phyloP scores from a whole-genome alignment of 2,329 filamentous ascomycete species.

The Ascochyta rabiei region DNA sequence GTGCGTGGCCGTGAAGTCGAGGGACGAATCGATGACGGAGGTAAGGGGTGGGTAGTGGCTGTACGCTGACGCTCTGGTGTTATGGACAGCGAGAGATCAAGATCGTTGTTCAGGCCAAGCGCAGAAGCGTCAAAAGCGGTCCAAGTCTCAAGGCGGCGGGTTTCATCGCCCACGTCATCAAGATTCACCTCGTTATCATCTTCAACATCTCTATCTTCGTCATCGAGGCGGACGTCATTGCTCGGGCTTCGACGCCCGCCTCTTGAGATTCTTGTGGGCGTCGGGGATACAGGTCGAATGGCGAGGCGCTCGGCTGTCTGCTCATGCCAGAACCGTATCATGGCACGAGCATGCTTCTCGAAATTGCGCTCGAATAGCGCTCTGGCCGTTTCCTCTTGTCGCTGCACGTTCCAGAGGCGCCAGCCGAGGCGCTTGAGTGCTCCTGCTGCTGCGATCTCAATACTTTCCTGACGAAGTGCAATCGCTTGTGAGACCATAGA shows the following conservation, averaged over 20 bases:
- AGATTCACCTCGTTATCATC: constrained; percentile 6
- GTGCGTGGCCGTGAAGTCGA: not conserved
- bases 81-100: constrained; percentile 38
- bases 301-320: constrained; percentile 46
- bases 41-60: constrained; percentile 1
- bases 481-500: constrained; percentile 52
- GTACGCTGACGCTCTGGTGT: constrained; percentile 30
- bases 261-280: constrained; percentile 17
- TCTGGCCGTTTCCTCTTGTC: constrained; percentile 58
- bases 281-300: constrained; percentile 32
- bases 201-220: not conserved
- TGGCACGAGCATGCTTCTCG: constrained; percentile 60
- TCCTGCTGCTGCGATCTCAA: constrained; percentile 54
- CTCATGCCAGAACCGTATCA: constrained; percentile 62
- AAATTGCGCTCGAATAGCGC: constrained; percentile 60
- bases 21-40: constrained; percentile 3
- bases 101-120: constrained; percentile 32
- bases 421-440: constrained; percentile 64
- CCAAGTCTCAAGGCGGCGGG: constrained; percentile 45
- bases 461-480: constrained; percentile 54
- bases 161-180: constrained; percentile 33
- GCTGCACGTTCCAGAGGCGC: constrained; percentile 61
- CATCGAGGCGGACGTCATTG: constrained; percentile 6
- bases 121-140: constrained; percentile 47
- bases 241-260: constrained; percentile 16